A percentile compares a stretch with the other conserved stretches of the same genome.
These are phyloP conservation scores for Waltergamsia citrina DNA, from an alignment of 2,329 filamentous ascomycete species.

Conservation along the genomic window DNA sequence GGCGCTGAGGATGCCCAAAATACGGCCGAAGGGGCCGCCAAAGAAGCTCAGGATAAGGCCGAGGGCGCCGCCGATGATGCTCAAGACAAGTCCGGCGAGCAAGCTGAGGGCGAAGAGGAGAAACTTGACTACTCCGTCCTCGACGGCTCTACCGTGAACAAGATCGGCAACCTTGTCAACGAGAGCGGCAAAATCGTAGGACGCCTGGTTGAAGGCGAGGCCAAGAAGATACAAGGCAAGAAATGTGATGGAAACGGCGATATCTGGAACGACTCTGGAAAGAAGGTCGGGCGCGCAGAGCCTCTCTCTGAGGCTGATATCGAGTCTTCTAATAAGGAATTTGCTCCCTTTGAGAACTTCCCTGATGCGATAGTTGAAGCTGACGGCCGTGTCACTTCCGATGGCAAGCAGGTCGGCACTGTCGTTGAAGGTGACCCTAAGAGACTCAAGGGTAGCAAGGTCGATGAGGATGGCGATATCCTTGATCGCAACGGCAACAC, in stretches of 20 bases:
- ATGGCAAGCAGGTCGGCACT: slow-evolving; percentile 47
- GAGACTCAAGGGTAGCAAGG: slow-evolving; percentile 51
- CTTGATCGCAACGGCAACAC: slow-evolving; percentile 56
- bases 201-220: slow-evolving; percentile 52
- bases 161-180: slow-evolving; percentile 47
- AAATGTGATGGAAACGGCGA: slow-evolving; percentile 57
- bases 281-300: slow-evolving; percentile 59
- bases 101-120: slow-evolving; percentile 7
- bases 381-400: slow-evolving; percentile 41
- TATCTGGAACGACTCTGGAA: slow-evolving; percentile 62
- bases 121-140: slow-evolving; percentile 36
- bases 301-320: slow-evolving; percentile 41
- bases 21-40: not conserved
- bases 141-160: slow-evolving; percentile 47
- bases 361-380: slow-evolving; percentile 42
- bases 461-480: slow-evolving; percentile 59
- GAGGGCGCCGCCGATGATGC: slow-evolving; percentile 1
- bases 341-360: slow-evolving; percentile 48
- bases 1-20: not conserved
- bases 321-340: slow-evolving; percentile 26
- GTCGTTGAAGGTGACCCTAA: slow-evolving; percentile 55
- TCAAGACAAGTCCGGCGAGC: slow-evolving; percentile 5
- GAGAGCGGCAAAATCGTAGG: slow-evolving; percentile 46
- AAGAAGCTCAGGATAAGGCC: slow-evolving; percentile 1
- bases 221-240: slow-evolving; percentile 54